Conservation (phyloP, 768 basidiomycete genomes). For the Hortiboletus campestris region DNA sequence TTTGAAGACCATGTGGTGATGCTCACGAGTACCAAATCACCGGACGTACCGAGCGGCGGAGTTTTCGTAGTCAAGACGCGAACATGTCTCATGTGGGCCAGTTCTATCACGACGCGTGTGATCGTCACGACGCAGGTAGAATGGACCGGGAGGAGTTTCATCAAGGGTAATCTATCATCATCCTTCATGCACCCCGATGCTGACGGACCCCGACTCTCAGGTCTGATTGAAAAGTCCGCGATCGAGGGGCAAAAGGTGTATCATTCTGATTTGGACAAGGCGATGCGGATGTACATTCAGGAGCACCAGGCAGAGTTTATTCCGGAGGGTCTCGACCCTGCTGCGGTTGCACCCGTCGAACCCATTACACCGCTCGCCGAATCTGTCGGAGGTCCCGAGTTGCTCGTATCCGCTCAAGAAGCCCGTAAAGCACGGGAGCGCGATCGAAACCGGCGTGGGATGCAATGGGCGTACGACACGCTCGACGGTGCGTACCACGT, state of each 20-base stretch:
- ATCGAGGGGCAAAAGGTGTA: slow-evolving; percentile 92
- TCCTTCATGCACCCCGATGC: background rate
- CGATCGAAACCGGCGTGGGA: slow-evolving; percentile 65
- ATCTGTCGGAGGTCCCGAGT: slow-evolving; percentile 5
- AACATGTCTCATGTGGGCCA: slow-evolving; percentile 95
- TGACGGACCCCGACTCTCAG: slow-evolving; percentile 38
- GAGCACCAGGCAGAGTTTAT: slow-evolving; percentile 89
- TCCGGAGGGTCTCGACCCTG: slow-evolving; percentile 71
- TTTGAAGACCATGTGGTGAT: slow-evolving; percentile 81
- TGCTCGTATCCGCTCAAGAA: slow-evolving; percentile 7
- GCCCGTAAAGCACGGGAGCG: slow-evolving; percentile 55
- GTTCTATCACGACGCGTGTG: slow-evolving; percentile 69
- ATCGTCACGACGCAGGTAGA: slow-evolving; percentile 90
- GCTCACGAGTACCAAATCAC: slow-evolving; percentile 87
- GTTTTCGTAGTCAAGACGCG: slow-evolving; percentile 93
- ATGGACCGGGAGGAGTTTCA: slow-evolving; percentile 96
- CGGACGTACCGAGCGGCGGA: slow-evolving; percentile 92
- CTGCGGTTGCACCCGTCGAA: slow-evolving; percentile 47
- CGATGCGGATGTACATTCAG: slow-evolving; percentile 86
- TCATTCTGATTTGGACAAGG: slow-evolving; percentile 76
- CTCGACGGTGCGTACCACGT: slow-evolving; percentile 75
- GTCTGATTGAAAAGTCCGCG: slow-evolving; percentile 88
- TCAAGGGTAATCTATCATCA: slow-evolving; percentile 61
- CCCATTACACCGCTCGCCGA: slow-evolving; percentile 31
- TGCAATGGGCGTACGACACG: slow-evolving; percentile 90